phyloP scores from a whole-genome alignment of 2,329 filamentous ascomycete species.

The Fusarium citri region DNA sequence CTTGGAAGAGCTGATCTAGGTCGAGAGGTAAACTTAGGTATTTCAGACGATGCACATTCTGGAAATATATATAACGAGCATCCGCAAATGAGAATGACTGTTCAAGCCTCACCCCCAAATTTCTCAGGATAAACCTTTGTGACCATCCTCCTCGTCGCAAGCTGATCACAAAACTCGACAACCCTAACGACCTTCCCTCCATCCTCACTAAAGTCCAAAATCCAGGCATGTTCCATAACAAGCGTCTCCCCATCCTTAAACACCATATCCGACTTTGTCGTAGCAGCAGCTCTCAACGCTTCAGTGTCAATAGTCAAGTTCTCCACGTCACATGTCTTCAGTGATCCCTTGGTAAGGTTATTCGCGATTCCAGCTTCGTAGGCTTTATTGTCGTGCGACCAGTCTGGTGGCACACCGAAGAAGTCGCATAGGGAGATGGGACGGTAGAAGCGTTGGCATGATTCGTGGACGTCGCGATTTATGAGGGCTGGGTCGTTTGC shows the following conservation, averaged over 20 bases:
- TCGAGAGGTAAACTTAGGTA: neutral
- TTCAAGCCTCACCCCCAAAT: neutral
- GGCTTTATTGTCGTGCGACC: neutral
- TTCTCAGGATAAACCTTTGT: neutral
- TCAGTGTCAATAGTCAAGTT: neutral
- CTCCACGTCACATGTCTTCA: neutral
- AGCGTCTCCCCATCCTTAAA: neutral
- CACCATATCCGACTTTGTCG: neutral
- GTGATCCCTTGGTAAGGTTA: neutral
- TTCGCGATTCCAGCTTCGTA: neutral
- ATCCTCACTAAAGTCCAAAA: neutral
- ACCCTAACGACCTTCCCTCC: neutral
- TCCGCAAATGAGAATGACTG: neutral
- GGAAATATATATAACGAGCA: neutral
- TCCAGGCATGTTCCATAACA: conserved; percentile 7
- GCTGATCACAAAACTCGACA: neutral
- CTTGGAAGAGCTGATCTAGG: conserved; percentile 6
- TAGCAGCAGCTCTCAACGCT: neutral
- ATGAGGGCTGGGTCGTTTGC: neutral
- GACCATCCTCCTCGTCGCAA: neutral
- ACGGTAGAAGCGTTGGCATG: neutral
- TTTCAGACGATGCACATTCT: neutral
- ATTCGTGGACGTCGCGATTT: neutral
- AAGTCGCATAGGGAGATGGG: neutral
- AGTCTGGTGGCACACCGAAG: neutral